Base-by-base conservation (phyloP, 805 yeast species). In the Ogataea nakhonphanomensis region DNA sequence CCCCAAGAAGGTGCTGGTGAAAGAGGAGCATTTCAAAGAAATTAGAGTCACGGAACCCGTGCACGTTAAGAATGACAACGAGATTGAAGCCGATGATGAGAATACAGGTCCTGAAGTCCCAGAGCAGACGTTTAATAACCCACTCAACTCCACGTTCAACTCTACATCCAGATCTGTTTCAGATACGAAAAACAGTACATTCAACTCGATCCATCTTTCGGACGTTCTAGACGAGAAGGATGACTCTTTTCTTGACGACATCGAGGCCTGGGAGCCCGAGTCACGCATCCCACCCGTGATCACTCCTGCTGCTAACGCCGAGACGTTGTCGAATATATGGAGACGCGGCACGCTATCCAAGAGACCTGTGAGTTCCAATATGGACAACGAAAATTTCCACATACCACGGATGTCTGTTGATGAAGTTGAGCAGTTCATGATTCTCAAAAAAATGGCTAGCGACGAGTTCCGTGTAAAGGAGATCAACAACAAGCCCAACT, bases 231-330 rank as follows among this genome's bases (percentile, higher is more conserved):
- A 73, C 3, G 62, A 70, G 36, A 60, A 64, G 41, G 62, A 68
- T 10, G 68, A 69, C 48, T 69, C 75, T 21, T 66, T 66, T 14
- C 53, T 58, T 44, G 70, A 67, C 35, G 74, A 70, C 31, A 49
- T 71, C 22, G 55, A 71, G 23, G 65, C 65, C 1, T 66, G 62
- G 62, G 56, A 58, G 33, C 44, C 45, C 3, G 53, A 49, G 22
- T 34, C 48, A 9, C 43, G 44, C 6, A 35, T 33, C 5, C 31
- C 29, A 21, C 44, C 46, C 9, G n/a, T n/a, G 7, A 22, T 21
- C 1, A 17, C 22, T 13, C 14, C 43, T 8, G 43, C 43, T 14
- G 13, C 43, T 27, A 51, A 54, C 30, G 47, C 43, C 10, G 48
- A 51, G 7, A 41, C 53, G 20, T 34, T 60, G 13, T 35, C 53